Percentiles rank a stretch among this genome's conserved stretches.
Evolutionary conservation across 2,329 filamentous ascomycete species (phyloP).

Genomic region (Penicillium digitatum): DNA sequence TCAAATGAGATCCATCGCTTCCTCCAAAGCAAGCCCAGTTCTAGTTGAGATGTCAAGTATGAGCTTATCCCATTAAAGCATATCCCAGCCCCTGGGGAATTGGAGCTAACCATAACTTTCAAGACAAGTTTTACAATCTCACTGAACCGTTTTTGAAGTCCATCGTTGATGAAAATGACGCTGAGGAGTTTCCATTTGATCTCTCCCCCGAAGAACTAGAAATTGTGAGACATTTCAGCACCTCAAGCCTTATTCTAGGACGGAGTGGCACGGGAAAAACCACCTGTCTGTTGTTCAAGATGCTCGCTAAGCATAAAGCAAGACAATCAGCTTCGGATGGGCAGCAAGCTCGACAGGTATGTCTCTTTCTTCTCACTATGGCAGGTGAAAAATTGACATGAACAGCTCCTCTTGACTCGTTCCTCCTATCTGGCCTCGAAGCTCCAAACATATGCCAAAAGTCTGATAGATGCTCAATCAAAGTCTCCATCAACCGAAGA

Average conservation of each 20-base stretch:
- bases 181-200: constrained; percentile 32
- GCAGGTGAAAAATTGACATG: background rate
- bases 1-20: background rate
- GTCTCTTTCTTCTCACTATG: background rate
- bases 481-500: background rate
- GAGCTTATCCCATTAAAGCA: background rate
- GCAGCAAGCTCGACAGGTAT: constrained; percentile 17
- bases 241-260: constrained; percentile 28
- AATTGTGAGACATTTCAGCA: constrained; percentile 25
- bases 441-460: constrained; percentile 22
- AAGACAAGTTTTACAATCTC: constrained; percentile 31
- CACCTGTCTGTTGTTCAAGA: constrained; percentile 31
- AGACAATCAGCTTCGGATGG: constrained; percentile 7
- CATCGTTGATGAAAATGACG: constrained; percentile 11
- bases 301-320: constrained; percentile 25
- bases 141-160: constrained; percentile 26
- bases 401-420: constrained; percentile 30
- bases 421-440: constrained; percentile 29
- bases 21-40: background rate
- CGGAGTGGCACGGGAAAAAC: constrained; percentile 35
- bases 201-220: constrained; percentile 27
- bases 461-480: constrained; percentile 23
- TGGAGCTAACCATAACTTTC: background rate
- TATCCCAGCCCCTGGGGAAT: background rate
- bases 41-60: constrained; percentile 19